A percentile compares a stretch with the other conserved stretches of the same genome.
These are phyloP conservation scores for Syncephalastrum contaminatum DNA, from an alignment of 371 early-diverging fungal species.

Conservation along the genomic window DNA sequence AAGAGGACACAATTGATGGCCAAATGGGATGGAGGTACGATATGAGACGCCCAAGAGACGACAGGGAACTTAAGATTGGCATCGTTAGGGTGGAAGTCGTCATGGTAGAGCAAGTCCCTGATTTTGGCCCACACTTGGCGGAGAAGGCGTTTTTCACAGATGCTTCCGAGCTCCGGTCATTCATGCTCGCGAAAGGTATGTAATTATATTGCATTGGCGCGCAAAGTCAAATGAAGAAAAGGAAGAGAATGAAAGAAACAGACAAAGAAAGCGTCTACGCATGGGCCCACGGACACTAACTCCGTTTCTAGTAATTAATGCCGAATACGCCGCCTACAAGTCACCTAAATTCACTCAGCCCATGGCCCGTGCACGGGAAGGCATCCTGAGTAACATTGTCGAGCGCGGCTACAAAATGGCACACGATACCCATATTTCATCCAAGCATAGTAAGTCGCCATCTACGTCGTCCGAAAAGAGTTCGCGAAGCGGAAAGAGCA, in stretches of 20 bases:
- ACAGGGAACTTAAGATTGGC: not conserved
- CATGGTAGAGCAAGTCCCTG: slow-evolving; percentile 61
- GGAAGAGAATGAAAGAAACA: not conserved
- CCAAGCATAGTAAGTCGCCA: slow-evolving; percentile 33
- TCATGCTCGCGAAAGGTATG: slow-evolving; percentile 63
- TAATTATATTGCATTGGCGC: not conserved
- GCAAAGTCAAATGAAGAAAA: not conserved
- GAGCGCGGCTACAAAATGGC: slow-evolving; percentile 31
- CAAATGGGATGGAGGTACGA: slow-evolving; percentile 38
- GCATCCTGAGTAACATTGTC: slow-evolving; percentile 49
- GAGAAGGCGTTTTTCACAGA: slow-evolving; percentile 59
- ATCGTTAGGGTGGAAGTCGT: slow-evolving; percentile 57
- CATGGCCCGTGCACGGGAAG: slow-evolving; percentile 60
- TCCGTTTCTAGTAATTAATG: slow-evolving; percentile 59
- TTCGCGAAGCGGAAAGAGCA: slow-evolving; percentile 14
- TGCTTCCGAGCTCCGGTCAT: slow-evolving; percentile 49
- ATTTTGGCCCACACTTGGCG: slow-evolving; percentile 69
- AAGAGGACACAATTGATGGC: slow-evolving; percentile 40
- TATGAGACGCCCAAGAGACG: not conserved
- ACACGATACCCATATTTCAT: slow-evolving; percentile 9
- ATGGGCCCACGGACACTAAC: not conserved
- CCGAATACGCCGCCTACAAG: slow-evolving; percentile 78
- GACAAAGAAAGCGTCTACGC: not conserved
- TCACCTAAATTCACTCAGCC: slow-evolving; percentile 64
- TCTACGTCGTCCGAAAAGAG: slow-evolving; percentile 38